Base-by-base conservation (phyloP, 2,329 filamentous ascomycete species). In the Calonectria pseudoturangicola region DNA sequence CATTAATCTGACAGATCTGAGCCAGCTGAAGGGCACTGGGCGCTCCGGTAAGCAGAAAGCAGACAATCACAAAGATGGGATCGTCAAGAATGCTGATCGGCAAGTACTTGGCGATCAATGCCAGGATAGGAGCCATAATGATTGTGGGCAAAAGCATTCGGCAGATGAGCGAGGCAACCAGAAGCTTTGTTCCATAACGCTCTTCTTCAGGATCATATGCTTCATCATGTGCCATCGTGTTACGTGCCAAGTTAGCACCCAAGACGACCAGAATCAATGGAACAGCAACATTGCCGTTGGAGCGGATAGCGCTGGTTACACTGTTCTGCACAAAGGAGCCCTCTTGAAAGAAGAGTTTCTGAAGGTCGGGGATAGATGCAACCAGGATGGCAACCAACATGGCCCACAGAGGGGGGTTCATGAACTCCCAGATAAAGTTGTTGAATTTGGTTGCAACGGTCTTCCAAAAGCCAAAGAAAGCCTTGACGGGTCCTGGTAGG, bases 1-100 rank as follows among this genome's bases (percentile, higher is more conserved):
- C 93, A 85, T 99, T 99, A 86, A 98, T 94, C 88, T 98, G 97
- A 86, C 97, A 99, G 73, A 99, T 99, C 86, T 99, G 97, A 8
- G 97, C 96, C 81, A 99, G 87, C 85, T 99, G 97, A 75, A 99
- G 88, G 30, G 97, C 97, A 75, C 94, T 97, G 7, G 97, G 97
- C 3, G 97, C 97, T 43, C 97, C 97, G 0, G 95, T 96, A 77
- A 99, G 93, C 76, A 99, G 88, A 89, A 98, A 99, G 86, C 96
- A 98, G 43, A 99, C 97, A 77, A 99, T 95, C 77, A 99, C 93
- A 84, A 99, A 99, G 80, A 99, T 99, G 12, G 97, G 97, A 82
- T 99, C 97, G 82, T 97, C 97, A 41, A 99, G 88, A 79, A 99
- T 98, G 87, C 94, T 97, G 81, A 99, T 90, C 3, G 95, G 95